phyloP scores from a whole-genome alignment of 1,284 basidiomycete species.

The Papiliotrema flavescens region DNA sequence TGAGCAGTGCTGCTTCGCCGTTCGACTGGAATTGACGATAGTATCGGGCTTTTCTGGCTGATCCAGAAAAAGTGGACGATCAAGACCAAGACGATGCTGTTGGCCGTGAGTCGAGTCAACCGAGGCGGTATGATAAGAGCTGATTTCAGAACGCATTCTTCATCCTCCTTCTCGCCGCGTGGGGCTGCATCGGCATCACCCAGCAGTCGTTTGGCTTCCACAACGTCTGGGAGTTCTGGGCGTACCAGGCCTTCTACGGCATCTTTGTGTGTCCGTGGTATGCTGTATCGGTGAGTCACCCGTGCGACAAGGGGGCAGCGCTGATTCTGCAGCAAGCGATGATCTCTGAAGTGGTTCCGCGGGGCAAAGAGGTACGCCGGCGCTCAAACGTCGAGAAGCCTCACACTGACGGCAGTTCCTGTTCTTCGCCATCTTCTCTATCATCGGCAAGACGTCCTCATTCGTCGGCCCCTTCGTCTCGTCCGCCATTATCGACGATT shows the following conservation, averaged over 20 bases:
- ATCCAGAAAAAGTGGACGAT: constrained; percentile 69
- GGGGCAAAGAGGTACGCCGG: constrained; percentile 39
- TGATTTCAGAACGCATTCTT: constrained; percentile 47
- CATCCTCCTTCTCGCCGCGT: constrained; percentile 48
- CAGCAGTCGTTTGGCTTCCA: constrained; percentile 73
- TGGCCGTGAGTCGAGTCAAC: constrained; percentile 53
- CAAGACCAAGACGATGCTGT: constrained; percentile 62
- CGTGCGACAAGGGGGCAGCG: neutral
- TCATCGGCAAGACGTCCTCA: constrained; percentile 59
- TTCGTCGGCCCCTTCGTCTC: constrained; percentile 77
- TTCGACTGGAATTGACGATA: too few relatives aligned
- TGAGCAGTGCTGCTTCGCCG: constrained; percentile 51
- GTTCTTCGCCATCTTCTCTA: constrained; percentile 38
- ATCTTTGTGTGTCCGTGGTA: constrained; percentile 84
- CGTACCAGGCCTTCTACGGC: constrained; percentile 74
- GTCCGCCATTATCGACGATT: constrained; percentile 42
- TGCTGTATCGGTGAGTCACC: constrained; percentile 54
- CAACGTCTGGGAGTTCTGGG: constrained; percentile 80
- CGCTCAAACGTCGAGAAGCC: constrained; percentile 41
- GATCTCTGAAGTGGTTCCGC: constrained; percentile 76
- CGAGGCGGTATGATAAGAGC: constrained; percentile 64
- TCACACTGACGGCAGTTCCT: constrained; percentile 63
- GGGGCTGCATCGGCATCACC: constrained; percentile 85
- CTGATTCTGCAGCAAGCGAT: constrained; percentile 60
- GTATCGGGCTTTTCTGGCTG: constrained; percentile 65